Base-by-base conservation (phyloP, 2,329 filamentous ascomycete species). In the Colletotrichum noveboracense region DNA sequence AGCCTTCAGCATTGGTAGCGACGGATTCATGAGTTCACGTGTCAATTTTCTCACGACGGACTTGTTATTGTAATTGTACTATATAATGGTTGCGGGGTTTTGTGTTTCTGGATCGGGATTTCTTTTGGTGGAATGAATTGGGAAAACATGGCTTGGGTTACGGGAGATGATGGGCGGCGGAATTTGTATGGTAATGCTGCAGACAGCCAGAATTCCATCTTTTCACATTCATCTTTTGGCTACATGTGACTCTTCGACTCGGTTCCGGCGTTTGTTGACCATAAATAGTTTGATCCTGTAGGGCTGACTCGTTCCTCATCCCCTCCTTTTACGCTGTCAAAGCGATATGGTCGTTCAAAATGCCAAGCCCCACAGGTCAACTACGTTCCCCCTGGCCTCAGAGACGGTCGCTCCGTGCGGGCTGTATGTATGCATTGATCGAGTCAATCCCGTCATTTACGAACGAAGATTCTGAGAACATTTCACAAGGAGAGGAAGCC, bases 1-100 rank as follows among this genome's bases (percentile, higher is more conserved):
- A 62, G 30, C 58, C 16, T 32, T 32, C 58, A 62, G 36, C 86
- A 85, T 32, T 87, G 86, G 75, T 87, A 84, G 56, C 12, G 12
- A 66, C 70, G 52, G 43, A 24, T 28, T 48, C 24, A 65, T 60
- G 60, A 48, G 43, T 65, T 12, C 43, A 70, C 36, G 58, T 43
- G 24, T 61, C 30, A 24, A 71, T 5, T 74, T 38, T 21, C n/a
- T 52, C 7, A 55, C 21, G 64, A 60, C 28, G 48, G 34, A 38
- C 30, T 60, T 64, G 61, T 34, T 58, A 7, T 65, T 74, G 68
- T 56, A 67, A 34, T 72, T 75, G 72, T 75, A 75, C 62, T 62
- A 36, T 43, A 62, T 56, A 55, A 62, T 58, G 69, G 61, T 43
- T 32, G 55, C 62, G 69, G 71, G 24, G 62, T 60, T 66, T 43